Evolutionary conservation across 225 moss, liverwort and hornwort genomes (phyloP).

Genomic region (Takakia lepidozioides): DNA sequence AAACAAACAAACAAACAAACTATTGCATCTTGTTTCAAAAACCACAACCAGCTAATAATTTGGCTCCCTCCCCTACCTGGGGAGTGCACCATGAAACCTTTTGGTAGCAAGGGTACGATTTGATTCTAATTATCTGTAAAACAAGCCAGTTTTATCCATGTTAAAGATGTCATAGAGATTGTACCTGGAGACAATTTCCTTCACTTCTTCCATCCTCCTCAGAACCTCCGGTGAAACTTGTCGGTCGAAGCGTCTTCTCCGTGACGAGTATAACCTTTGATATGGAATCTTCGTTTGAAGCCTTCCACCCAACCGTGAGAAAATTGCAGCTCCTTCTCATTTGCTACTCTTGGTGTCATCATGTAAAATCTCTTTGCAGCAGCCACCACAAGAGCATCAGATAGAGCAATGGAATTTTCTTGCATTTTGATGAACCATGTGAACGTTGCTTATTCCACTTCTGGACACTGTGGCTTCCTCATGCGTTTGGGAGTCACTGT

Average conservation of each 20-base stretch:
- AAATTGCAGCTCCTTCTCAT: conserved; percentile 2
- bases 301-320: conserved; percentile 1
- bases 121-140: conserved; percentile 7
- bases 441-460: conserved; percentile 2
- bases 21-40: too few relatives aligned
- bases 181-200: background rate
- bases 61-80: too few relatives aligned
- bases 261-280: conserved; percentile 2
- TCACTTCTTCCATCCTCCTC: conserved; percentile 1
- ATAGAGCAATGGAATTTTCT: background rate
- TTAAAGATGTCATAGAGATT: conserved; percentile 1
- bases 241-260: conserved; percentile 1
- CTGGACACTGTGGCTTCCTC: conserved; percentile 3
- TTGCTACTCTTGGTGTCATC: background rate
- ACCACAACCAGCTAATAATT: too few relatives aligned
- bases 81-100: too few relatives aligned
- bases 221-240: conserved; percentile 1
- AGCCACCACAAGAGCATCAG: conserved; percentile 2
- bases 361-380: conserved; percentile 4
- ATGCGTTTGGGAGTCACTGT: background rate
- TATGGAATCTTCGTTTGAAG: background rate
- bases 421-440: background rate
- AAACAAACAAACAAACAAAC: too few relatives aligned
- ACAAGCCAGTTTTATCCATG: background rate
- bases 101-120: conserved; percentile 1